Evolutionary conservation across 441 rosid species (phyloP).

Genomic region (Populus hybrid): DNA sequence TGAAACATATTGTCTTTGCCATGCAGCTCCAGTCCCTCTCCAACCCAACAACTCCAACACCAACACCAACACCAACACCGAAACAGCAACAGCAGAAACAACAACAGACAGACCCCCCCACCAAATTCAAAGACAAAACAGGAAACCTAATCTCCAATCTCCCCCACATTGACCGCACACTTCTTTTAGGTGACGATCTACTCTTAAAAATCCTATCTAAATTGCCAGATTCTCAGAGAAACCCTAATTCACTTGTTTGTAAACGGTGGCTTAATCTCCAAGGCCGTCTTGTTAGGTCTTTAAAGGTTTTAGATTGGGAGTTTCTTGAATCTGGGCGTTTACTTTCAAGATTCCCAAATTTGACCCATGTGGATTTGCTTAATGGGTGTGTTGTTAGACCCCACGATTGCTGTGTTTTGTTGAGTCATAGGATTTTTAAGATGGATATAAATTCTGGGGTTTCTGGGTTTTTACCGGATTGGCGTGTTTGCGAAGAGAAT

Average conservation of each 20-base stretch:
- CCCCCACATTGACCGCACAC: slow-evolving; percentile 54
- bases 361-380: slow-evolving; percentile 52
- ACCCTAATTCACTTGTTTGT: slow-evolving; percentile 61
- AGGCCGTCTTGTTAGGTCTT: slow-evolving; percentile 64
- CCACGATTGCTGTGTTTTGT: slow-evolving; percentile 36
- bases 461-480: slow-evolving; percentile 35
- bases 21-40: slow-evolving; percentile 55
- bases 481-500: slow-evolving; percentile 31
- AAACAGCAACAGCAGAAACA: slow-evolving; percentile 12
- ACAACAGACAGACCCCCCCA: slow-evolving; percentile 15
- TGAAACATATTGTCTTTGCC: slow-evolving; percentile 45
- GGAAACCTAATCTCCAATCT: slow-evolving; percentile 41
- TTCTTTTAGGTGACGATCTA: slow-evolving; percentile 53
- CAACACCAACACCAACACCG: slow-evolving; percentile 11
- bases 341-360: slow-evolving; percentile 58
- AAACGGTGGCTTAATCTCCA: slow-evolving; percentile 76
- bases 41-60: not conserved
- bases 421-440: slow-evolving; percentile 38
- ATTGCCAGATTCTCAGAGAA: slow-evolving; percentile 49
- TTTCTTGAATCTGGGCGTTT: slow-evolving; percentile 63
- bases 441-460: slow-evolving; percentile 36
- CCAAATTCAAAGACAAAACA: slow-evolving; percentile 25
- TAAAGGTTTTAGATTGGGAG: slow-evolving; percentile 64
- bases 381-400: slow-evolving; percentile 41
- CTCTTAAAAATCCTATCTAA: slow-evolving; percentile 53